phyloP scores from a whole-genome alignment of 2,329 filamentous ascomycete genomes.

The Cladosporium halotolerans region DNA sequence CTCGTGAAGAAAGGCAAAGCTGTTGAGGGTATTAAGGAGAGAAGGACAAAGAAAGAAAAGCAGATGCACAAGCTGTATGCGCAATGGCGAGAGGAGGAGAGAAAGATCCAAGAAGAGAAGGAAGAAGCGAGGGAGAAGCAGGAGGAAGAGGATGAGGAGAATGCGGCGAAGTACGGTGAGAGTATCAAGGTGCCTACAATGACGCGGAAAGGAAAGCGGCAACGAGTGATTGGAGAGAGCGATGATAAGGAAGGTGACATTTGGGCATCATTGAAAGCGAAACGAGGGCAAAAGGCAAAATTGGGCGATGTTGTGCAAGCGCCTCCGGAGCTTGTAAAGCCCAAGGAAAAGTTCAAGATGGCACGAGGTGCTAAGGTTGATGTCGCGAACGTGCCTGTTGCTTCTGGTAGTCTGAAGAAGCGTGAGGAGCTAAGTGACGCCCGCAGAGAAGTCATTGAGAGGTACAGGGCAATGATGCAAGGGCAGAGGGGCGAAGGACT shows the following conservation, averaged over 20 bases:
- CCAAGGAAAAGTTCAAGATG: slow-evolving; percentile 59
- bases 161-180: slow-evolving; percentile 58
- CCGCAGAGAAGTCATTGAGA: slow-evolving; percentile 64
- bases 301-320: slow-evolving; percentile 61
- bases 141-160: slow-evolving; percentile 53
- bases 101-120: slow-evolving; percentile 68
- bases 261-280: slow-evolving; percentile 67
- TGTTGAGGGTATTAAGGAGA: slow-evolving; percentile 58
- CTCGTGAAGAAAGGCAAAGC: slow-evolving; percentile 56
- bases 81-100: slow-evolving; percentile 68
- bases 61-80: slow-evolving; percentile 59
- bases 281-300: slow-evolving; percentile 50
- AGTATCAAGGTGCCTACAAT: slow-evolving; percentile 33
- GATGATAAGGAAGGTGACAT: slow-evolving; percentile 63
- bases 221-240: slow-evolving; percentile 39
- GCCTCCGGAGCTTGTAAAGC: slow-evolving; percentile 64
- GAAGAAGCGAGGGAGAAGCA: slow-evolving; percentile 65
- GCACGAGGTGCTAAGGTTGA: slow-evolving; percentile 59
- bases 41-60: slow-evolving; percentile 75
- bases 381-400: slow-evolving; percentile 62
- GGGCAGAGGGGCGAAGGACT: slow-evolving; percentile 15
- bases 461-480: slow-evolving; percentile 66
- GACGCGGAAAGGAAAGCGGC: slow-evolving; percentile 41
- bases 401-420: slow-evolving; percentile 63
- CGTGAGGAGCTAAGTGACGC: slow-evolving; percentile 67